Evolutionary conservation across 305 asterid genomes (phyloP), one percentile per base, ranked within the genome.

Genomic region (Coffea humblotiana): DNA sequence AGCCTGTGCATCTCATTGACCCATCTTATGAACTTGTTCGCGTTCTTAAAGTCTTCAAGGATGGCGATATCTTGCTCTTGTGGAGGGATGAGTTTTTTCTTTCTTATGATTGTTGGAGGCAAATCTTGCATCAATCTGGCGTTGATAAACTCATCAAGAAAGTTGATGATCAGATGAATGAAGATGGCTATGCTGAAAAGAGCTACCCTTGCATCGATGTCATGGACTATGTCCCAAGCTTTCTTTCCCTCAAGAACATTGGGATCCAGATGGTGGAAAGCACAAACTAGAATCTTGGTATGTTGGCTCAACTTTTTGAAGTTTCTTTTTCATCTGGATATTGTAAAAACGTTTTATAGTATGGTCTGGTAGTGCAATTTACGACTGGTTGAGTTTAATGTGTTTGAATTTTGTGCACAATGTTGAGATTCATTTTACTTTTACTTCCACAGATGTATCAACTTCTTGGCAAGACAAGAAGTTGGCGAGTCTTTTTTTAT

Each of bases 41-140:
- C 43, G 71, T 84, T 32, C 79, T 89, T 61, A 85, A 82, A 60
- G 80, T 82, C 15, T 89, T 86, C 43, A 78, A 80, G 35, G 92
- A 90, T 78, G 95, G 97, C 25, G 85, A 68, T 27, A 72, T 88
- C 8, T 79, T 93, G 87, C 78, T 93, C 29, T 19, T 85, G 40
- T 89, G 90, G 88, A 83, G 87, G 49, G 87, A 89, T 40, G 82
- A 78, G 32, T 56, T 83, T 65, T 73, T 92, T 82, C 77, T 90
- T 35, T 89, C 82, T 67, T 85, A 84, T 79, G 48, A 86, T 72
- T 82, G 79, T 19, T 21, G 15, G 81, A 78, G 10, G 78, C 73
- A 78, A 67, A 78, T 74, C 4, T 40, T 40, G 43, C 43, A 40
- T 40, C 43, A 40, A 5, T 40, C 4, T 5, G 43, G 43, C 0